Evolutionary conservation across 2,329 filamentous ascomycete species (phyloP).

Genomic region (Colletotrichum musicola): DNA sequence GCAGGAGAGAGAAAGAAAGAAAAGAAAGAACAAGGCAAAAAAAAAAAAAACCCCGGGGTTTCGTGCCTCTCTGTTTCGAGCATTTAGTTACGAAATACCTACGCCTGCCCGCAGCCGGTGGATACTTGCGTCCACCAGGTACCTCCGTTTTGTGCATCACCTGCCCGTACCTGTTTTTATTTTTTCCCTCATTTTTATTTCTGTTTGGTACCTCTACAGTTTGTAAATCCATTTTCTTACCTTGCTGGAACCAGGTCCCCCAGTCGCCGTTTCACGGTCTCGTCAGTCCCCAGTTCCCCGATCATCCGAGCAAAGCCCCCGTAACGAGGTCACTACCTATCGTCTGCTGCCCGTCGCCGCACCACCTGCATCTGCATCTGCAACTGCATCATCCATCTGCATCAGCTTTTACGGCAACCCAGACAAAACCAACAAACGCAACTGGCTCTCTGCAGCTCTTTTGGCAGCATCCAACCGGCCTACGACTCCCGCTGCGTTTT

Average conservation of each 20-base stretch:
- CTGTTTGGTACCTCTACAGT: no score
- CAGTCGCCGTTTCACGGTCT: not conserved
- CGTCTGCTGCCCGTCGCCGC: not conserved
- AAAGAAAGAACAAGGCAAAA: conserved; percentile 2
- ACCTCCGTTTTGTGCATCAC: conserved; percentile 13
- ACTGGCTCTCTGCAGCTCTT: not conserved
- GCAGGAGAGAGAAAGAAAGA: not conserved
- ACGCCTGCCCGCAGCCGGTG: conserved; percentile 21
- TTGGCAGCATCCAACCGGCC: not conserved
- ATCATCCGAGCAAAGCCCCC: conserved; percentile 29
- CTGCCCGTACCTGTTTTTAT: conserved; percentile 25
- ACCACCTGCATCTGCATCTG: not conserved
- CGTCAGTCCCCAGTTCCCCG: not conserved
- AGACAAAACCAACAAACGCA: not conserved
- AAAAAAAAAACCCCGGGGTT: not conserved
- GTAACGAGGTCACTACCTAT: conserved; percentile 23
- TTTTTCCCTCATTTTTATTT: not conserved
- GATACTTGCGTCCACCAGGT: conserved; percentile 18
- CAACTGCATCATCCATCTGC: conserved; percentile 3
- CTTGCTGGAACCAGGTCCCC: not conserved
- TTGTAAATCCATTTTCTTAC: no score
- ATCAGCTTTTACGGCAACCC: conserved; percentile 22
- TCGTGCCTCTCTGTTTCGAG: conserved; percentile 21
- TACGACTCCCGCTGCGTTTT: conserved; percentile 7
- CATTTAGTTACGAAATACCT: conserved; percentile 32